Percentiles rank a stretch among this genome's conserved stretches.
phyloP scores from a whole-genome alignment of 148 eudicot species.

The Chenopodium formosanum region DNA sequence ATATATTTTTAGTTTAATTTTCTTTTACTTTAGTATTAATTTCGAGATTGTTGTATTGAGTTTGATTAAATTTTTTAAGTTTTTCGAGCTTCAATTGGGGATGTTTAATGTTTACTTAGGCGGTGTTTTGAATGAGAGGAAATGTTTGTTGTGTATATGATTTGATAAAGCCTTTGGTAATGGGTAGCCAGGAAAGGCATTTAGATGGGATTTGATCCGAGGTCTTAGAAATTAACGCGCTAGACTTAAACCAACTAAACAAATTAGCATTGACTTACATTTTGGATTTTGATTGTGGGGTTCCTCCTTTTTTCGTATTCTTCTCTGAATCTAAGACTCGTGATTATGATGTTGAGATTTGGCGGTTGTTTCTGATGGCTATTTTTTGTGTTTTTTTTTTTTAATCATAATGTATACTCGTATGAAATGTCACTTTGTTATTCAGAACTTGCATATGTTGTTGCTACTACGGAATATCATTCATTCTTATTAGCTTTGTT shows the following conservation, averaged over 20 bases:
- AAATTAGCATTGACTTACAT: background rate
- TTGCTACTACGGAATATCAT: background rate
- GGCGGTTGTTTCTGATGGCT: background rate
- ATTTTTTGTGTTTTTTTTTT: background rate
- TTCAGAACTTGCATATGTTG: background rate
- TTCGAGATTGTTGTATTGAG: constrained; percentile 18
- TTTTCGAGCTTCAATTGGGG: background rate
- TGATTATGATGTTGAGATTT: constrained; percentile 11
- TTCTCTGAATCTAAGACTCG: background rate
- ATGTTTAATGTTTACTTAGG: background rate
- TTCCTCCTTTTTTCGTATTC: background rate
- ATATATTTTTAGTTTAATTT: background rate
- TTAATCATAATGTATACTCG: too few relatives aligned
- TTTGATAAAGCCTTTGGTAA: background rate
- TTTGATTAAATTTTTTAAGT: background rate
- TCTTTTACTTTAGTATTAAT: background rate
- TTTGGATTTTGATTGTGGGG: background rate
- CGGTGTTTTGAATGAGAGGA: constrained; percentile 2
- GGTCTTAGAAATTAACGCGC: too few relatives aligned
- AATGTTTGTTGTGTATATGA: constrained; percentile 4
- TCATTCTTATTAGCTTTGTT: background rate
- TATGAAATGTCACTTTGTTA: background rate
- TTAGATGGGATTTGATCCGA: too few relatives aligned
- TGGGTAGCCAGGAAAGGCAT: background rate
- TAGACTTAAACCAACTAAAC: too few relatives aligned